Conservation (phyloP, 73 alveolate genomes). For the Tetrahymena thermophila region DNA sequence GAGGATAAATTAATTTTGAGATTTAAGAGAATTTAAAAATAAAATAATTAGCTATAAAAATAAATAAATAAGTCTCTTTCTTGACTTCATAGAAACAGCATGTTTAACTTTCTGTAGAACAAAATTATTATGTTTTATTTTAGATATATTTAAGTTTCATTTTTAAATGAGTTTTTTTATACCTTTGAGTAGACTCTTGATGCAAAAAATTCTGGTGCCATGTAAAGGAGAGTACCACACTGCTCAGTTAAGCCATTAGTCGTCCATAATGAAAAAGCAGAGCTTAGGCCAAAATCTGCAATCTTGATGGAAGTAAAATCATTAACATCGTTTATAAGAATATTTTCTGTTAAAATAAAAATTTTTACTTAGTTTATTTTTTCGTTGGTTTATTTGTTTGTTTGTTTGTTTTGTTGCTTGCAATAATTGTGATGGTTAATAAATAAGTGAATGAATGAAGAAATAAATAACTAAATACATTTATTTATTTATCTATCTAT, state of each 20-base stretch:
- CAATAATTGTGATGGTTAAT: no score
- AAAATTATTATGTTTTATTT: no score
- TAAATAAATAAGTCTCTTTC: no score
- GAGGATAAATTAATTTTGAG: neutral
- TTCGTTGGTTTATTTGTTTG: no score
- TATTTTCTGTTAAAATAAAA: slow-evolving; percentile 24
- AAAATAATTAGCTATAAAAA: no score
- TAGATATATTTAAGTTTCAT: neutral
- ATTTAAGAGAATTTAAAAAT: neutral
- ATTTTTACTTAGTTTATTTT: neutral
- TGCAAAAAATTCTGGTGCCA: slow-evolving; percentile 44
- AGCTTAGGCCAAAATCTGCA: slow-evolving; percentile 32
- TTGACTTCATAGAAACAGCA: no score
- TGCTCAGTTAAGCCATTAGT: slow-evolving; percentile 9
- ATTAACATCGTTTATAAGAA: slow-evolving; percentile 26
- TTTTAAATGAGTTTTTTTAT: neutral
- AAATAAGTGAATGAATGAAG: no score
- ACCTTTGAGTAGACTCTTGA: slow-evolving; percentile 22
- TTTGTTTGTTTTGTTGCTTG: no score
- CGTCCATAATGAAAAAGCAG: neutral
- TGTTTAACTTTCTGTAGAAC: no score
- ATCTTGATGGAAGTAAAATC: slow-evolving; percentile 30
- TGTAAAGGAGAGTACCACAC: slow-evolving; percentile 44
- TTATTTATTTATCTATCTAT: no score
- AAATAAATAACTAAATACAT: no score